Base-by-base conservation (phyloP, 2,329 filamentous ascomycete genomes). In the Paecilomyces formosus region DNA sequence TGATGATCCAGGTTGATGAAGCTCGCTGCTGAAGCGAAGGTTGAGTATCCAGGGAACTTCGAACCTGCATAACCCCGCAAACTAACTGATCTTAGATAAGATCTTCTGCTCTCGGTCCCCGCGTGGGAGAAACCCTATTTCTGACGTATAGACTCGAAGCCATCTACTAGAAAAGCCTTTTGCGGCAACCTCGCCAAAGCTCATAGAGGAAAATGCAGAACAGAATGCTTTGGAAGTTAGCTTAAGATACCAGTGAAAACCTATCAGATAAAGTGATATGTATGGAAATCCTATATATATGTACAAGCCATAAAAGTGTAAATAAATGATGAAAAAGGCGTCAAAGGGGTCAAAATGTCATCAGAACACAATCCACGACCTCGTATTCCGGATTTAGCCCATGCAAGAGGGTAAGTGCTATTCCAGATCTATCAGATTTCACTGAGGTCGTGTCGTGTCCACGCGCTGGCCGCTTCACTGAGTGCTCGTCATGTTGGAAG, bases 401-500 rank as follows among this genome's bases (percentile, higher is more conserved):
- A n/a, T 45, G 21, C n/a, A 4, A 2, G 18, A 55, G n/a, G 39
- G 11, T 1, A 33, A 33, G 21, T 39, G 35, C 35, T 3, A n/a
- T 39, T 13, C 3, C 4, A 24, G 11, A 15, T 3, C 12, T 6
- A 45, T 22, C 6, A 55, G 28, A 26, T 1, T 22, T 24, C 13
- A 45, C n/a, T 18, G n/a, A 18, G 15, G 15, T 15, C 15, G n/a
- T 18, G 3, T 45, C 13, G n/a, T n/a, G 13, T 45, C 35, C 7
- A 18, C 35, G 2, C n/a, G 15, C 35, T 18, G 35, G 3, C 8
- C 35, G n/a, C 3, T 2, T 45, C n/a, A 45, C n/a, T 45, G 35
- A n/a, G 35, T 24, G 21, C 11, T 26, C 15, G 65, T 58, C 56
- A 68, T 59, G 1, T 60, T 60, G 0, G 67, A 70, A 3, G 59